Base-by-base conservation (phyloP, 441 rosid genomes). In the Adansonia rubrostipa region DNA sequence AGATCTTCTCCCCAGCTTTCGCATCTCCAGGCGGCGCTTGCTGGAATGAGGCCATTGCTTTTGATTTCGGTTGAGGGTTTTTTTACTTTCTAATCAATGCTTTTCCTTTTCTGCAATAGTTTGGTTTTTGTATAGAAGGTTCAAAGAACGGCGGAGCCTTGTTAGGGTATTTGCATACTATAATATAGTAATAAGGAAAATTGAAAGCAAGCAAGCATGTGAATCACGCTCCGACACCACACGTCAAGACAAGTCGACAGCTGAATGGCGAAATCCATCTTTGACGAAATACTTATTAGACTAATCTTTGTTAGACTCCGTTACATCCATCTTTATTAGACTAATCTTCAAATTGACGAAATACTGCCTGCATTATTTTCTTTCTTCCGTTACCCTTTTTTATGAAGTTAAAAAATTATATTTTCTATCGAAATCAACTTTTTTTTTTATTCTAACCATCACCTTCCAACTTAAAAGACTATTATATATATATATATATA, bases 1-100 rank as follows among this genome's bases (percentile, higher is more conserved):
- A 87, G 79, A 87, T 85, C 84, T 87, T 87, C 83, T 87, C 89
- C 71, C 89, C 88, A 19, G 79, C 69, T 76, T 80, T 84, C 13
- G 80, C 44, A 77, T 85, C 3, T 2, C 89, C 88, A 5, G 86
- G 78, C 1, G 88, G 89, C 15, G 88, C 89, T 79, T 87, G 74
- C 11, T 71, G 76, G 61, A 87, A 87, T 3, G 86, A 51, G 70
- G 85, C 88, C 88, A 83, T 82, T 63, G 19, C 68, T 36, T 63
- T 63, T 63, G 24, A 17, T 6, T 57, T 17, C 60, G 60, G n/a
- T 54, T 54, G 60, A 54, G 60, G 19, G 20, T 13, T 54, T 54
- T 15, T 54, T 54, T 54, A 7, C n/a, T 54, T 54, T 15, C 60
- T 54, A n/a, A 54, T 57, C 22, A 17, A n/a, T 1, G 61, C 61